These are phyloP conservation scores for Castanea sativa DNA, from an alignment of 306 rosid species.

Conservation along the genomic window DNA sequence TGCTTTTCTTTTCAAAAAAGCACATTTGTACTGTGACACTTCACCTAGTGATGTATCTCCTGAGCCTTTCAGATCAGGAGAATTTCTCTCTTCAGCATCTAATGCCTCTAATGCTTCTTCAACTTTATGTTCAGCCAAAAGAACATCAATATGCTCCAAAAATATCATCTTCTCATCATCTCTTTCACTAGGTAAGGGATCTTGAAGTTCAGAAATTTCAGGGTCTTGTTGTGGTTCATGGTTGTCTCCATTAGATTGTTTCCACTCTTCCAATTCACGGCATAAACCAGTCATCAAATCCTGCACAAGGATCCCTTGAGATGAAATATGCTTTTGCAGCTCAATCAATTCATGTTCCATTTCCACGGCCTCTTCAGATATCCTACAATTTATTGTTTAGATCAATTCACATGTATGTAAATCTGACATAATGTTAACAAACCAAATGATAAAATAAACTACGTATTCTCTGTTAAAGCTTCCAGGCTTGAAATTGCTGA, in stretches of 20 bases:
- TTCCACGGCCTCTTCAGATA: slow-evolving; percentile 96
- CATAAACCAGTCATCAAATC: slow-evolving; percentile 96
- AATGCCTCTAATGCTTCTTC: slow-evolving; percentile 92
- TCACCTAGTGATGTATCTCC: slow-evolving; percentile 54
- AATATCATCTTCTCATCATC: slow-evolving; percentile 43
- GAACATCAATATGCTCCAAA: slow-evolving; percentile 74
- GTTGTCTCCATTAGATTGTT: slow-evolving; percentile 38
- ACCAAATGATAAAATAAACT: slow-evolving; percentile 3
- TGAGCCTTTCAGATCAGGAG: slow-evolving; percentile 52
- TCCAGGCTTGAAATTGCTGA: neutral
- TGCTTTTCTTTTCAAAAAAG: slow-evolving; percentile 62
- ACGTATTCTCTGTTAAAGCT: neutral
- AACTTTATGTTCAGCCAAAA: slow-evolving; percentile 78
- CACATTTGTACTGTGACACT: slow-evolving; percentile 54
- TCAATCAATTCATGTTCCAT: slow-evolving; percentile 89
- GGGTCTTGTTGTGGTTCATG: slow-evolving; percentile 41
- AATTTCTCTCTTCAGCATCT: slow-evolving; percentile 78
- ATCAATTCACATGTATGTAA: slow-evolving; percentile 10
- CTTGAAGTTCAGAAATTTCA: slow-evolving; percentile 48
- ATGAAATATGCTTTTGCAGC: slow-evolving; percentile 80
- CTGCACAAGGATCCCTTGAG: slow-evolving; percentile 89
- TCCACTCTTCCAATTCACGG: slow-evolving; percentile 82
- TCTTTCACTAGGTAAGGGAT: slow-evolving; percentile 45
- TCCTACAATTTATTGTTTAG: slow-evolving; percentile 45
- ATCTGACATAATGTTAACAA: slow-evolving; percentile 1